Base-by-base conservation (phyloP, 1,284 basidiomycete genomes). In the Ceratobasidium sp. region DNA sequence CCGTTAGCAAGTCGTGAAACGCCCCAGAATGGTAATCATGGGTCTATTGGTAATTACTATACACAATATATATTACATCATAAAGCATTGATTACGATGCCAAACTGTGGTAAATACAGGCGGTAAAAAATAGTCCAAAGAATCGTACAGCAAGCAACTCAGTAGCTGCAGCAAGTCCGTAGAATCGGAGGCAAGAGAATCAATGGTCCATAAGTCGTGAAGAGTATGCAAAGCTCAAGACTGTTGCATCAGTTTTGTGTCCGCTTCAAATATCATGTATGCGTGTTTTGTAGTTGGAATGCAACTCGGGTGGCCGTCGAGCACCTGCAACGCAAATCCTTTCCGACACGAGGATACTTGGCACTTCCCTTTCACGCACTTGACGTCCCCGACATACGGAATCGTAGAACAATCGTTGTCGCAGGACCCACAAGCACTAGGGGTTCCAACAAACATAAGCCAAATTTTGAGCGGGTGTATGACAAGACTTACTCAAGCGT, bases 331-430 rank as follows among this genome's bases (percentile, higher is more conserved):
- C 25, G 33, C 33, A 38, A 69, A 69, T 11, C 64, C 64, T 38
- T 58, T 69, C 16, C 25, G 64, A 23, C 64, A 69, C 7, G 64
- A 56, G 8, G 51, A 40, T 33, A 69, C 64, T 30, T 46, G 33
- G 51, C 64, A 69, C n/a, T 69, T 8, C 3, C 64, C 53, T 7
- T 23, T 30, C 12, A 69, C 40, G 38, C 64, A 69, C 12, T 40
- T 42, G 36, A 69, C 64, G 14, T 56, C 40, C 6, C 53, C 64
- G 12, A 69, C 64, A 46, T 69, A 69, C 5, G 33, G 64, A 21
- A 69, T 69, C 12, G 64, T 53, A 56, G 64, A 56, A 53, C 64
- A 69, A n/a, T 69, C 64, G 21, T 69, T 69, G 38, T 69, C 64
- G 51, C 64, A 69, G 25, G 53, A 42, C n/a, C 64, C 64, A 36